Evolutionary conservation across 176 grass and related monocot species (phyloP).

Genomic region (Ensete ventricosum): DNA sequence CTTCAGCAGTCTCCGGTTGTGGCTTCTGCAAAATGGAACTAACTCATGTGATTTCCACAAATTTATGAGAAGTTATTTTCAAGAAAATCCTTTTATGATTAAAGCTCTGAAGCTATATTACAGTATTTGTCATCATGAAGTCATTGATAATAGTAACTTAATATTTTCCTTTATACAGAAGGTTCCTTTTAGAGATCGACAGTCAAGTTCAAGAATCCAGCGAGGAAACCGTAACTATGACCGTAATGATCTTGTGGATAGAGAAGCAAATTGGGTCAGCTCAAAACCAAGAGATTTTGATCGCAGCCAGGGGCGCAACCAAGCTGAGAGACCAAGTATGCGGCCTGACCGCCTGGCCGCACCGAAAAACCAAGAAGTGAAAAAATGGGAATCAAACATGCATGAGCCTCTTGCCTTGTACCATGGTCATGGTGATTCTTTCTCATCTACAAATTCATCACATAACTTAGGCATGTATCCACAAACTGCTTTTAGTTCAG

Average conservation of each 20-base stretch:
- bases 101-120: too few species aligned
- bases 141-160: too few species aligned
- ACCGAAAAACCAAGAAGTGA: slow-evolving; percentile 47
- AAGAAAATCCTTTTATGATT: background rate
- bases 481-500: slow-evolving; percentile 33
- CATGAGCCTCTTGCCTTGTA: slow-evolving; percentile 50
- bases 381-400: slow-evolving; percentile 51
- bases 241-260: slow-evolving; percentile 43
- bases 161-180: slow-evolving; percentile 38
- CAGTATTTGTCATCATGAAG: too few species aligned
- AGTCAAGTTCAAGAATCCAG: slow-evolving; percentile 55
- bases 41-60: background rate
- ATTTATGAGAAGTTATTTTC: background rate
- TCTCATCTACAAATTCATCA: slow-evolving; percentile 36
- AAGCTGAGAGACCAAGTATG: slow-evolving; percentile 47
- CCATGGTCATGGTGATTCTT: slow-evolving; percentile 25
- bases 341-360: slow-evolving; percentile 33
- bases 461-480: slow-evolving; percentile 41
- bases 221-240: slow-evolving; percentile 62
- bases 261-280: slow-evolving; percentile 60
- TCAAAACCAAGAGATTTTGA: slow-evolving; percentile 46
- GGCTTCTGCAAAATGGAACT: background rate
- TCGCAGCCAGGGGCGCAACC: slow-evolving; percentile 38
- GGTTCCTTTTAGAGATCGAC: slow-evolving; percentile 49
- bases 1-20: background rate